Evolutionary conservation across 306 rosid genomes (phyloP), one percentile per base, ranked within the genome.

Genomic region (Vigna hirtella): DNA sequence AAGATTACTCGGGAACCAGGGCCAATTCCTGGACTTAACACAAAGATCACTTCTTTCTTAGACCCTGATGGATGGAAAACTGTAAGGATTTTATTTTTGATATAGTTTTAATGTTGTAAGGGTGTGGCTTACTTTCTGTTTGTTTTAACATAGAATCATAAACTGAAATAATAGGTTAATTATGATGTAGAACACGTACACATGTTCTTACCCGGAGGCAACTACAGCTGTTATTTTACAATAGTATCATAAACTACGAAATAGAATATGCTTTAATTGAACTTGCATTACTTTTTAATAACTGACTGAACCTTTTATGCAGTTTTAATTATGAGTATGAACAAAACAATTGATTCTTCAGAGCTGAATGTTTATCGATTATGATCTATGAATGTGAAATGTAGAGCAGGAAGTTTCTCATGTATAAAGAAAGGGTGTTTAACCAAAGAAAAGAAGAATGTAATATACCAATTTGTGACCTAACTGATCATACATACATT

Each of bases 41-140:
- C 98, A 77, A 95, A 95, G 81, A 91, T 95, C 59, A 79, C 88
- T 69, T 53, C 98, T 83, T 95, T 95, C 86, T 77, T 95, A 57
- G 97, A 95, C 77, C 98, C 98, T 28, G 98, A 95, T 88, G 98
- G 98, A 59, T 93, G 99, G 99, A 95, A 95, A 86, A 92, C 98
- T 62, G 99, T 95, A 82, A 87, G 99, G 85, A 6, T 8, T 17
- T 55, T 78, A 1, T 32, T 26, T 11, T 22, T 45, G n/a, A 52
- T 30, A 17, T 45, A 9, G 22, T 61, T 51, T 43, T 34, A 12
- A 17, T 68, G 74, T 24, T 24, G 55, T 45, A 15, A 69, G 62
- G 22, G 15, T 47, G 45, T 40, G 53, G 26, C 45, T 45, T 52
- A 24, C 22, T 49, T 42, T 45, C 63, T 47, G 15, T 32, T 51